Conservation (phyloP, 2,329 filamentous ascomycete species). For the Aspergillus piperis region DNA sequence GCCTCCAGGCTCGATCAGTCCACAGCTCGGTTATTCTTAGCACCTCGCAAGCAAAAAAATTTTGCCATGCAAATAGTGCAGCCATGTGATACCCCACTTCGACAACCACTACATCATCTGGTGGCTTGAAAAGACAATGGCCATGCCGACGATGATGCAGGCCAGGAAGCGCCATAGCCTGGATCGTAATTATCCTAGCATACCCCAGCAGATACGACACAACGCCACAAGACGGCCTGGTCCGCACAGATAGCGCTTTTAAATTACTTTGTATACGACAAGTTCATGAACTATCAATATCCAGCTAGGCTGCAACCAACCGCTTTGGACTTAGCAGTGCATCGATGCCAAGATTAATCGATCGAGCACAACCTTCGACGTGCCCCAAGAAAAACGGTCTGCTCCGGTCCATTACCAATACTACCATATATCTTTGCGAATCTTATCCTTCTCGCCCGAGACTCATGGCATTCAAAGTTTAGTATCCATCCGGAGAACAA, state of each 20-base stretch:
- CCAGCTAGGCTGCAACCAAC: no score
- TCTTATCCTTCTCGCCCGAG: not conserved
- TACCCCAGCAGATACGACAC: not conserved
- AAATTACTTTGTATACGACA: no score
- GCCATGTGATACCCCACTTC: conserved; percentile 12
- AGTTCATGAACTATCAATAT: no score
- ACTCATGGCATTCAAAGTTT: not conserved
- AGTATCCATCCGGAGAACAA: not conserved
- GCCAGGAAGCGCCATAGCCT: conserved; percentile 1
- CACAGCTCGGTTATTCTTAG: conserved; percentile 5
- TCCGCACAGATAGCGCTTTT: not conserved
- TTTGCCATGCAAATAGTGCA: conserved; percentile 6
- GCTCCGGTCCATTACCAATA: no score
- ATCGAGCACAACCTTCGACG: no score
- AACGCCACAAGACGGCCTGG: not conserved
- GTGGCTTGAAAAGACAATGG: conserved; percentile 1
- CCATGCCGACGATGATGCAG: not conserved
- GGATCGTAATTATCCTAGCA: not conserved
- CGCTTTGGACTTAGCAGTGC: no score
- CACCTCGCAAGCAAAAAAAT: not conserved
- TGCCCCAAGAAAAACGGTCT: no score
- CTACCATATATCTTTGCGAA: not conserved
- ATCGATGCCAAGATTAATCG: no score
- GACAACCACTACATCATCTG: conserved; percentile 1
- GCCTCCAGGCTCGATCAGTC: not conserved